Percentiles rank a stretch among this genome's conserved stretches.
Evolutionary conservation across 371 early-diverging fungal species (phyloP).

Genomic region (Chytridium lagenaria): DNA sequence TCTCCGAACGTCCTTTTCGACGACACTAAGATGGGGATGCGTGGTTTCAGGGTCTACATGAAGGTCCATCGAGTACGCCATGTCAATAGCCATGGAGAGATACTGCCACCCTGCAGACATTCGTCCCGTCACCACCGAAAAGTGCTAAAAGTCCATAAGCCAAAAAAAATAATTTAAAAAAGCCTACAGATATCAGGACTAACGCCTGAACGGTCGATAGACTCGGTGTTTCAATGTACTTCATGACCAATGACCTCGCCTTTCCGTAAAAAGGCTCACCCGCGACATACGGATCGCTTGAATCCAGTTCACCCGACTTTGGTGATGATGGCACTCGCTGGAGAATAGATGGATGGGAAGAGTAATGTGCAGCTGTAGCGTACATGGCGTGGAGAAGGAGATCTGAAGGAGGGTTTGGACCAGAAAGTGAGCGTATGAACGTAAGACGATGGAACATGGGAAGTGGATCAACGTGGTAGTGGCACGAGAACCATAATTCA

Average conservation of each 20-base stretch:
- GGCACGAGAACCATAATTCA: neutral
- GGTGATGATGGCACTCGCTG: neutral
- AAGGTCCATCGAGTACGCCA: neutral
- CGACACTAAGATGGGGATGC: neutral
- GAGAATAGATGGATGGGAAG: neutral
- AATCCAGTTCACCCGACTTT: neutral
- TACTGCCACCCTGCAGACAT: conserved; percentile 7
- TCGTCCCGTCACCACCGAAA: neutral
- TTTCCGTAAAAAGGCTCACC: neutral
- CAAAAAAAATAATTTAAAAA: neutral
- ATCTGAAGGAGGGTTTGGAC: neutral
- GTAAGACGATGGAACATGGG: conserved; percentile 7
- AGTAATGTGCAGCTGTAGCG: neutral
- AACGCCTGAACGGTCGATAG: conserved; percentile 1
- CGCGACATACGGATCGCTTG: neutral
- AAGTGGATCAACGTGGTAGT: conserved; percentile 8
- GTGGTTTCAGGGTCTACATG: neutral
- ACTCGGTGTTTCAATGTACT: neutral
- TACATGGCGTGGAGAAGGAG: conserved; percentile 4
- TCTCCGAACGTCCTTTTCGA: conserved; percentile 9
- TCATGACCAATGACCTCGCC: conserved; percentile 9
- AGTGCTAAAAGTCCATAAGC: neutral
- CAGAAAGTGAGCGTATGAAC: neutral
- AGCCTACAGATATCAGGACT: neutral
- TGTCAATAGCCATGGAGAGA: conserved; percentile 2